phyloP scores from a whole-genome alignment of 2,329 filamentous ascomycete species.

The Diaporthe longicolla region DNA sequence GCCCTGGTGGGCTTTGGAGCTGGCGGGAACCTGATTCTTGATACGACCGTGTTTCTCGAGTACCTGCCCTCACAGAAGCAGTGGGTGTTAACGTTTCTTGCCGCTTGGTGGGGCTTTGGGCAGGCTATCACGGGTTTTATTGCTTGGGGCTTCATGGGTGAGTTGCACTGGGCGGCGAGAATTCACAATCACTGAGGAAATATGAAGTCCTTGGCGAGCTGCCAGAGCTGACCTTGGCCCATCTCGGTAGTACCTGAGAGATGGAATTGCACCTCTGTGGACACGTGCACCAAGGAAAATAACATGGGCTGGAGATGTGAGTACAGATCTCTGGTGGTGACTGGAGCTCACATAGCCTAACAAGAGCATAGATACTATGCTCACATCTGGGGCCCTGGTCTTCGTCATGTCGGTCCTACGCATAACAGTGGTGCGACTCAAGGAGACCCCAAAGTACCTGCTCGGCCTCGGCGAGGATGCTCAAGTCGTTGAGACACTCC shows the following conservation, averaged over 20 bases:
- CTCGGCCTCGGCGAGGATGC: conserved; percentile 66
- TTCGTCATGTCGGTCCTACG: conserved; percentile 66
- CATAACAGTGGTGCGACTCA: conserved; percentile 67
- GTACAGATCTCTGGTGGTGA: not conserved
- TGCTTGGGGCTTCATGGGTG: conserved; percentile 64
- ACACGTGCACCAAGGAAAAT: conserved; percentile 56
- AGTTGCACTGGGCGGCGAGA: conserved; percentile 40
- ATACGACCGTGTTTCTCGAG: conserved; percentile 67
- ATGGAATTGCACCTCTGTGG: conserved; percentile 59
- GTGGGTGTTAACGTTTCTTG: conserved; percentile 76
- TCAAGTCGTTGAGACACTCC: conserved; percentile 61
- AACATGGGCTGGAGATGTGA: conserved; percentile 66
- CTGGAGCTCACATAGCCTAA: not conserved
- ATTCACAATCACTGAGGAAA: no score
- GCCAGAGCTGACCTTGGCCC: conserved; percentile 5
- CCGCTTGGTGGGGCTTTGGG: conserved; percentile 67
- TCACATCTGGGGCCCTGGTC: conserved; percentile 61
- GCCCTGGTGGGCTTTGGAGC: conserved; percentile 74
- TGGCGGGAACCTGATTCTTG: conserved; percentile 74
- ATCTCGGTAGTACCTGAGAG: conserved; percentile 51
- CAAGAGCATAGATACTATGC: conserved; percentile 55
- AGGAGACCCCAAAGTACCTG: conserved; percentile 73
- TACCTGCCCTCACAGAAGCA: conserved; percentile 67
- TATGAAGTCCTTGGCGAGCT: not conserved
- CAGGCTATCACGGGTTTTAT: conserved; percentile 63